Conservation (phyloP, 768 basidiomycete genomes). For the Lactarius akahatsu region DNA sequence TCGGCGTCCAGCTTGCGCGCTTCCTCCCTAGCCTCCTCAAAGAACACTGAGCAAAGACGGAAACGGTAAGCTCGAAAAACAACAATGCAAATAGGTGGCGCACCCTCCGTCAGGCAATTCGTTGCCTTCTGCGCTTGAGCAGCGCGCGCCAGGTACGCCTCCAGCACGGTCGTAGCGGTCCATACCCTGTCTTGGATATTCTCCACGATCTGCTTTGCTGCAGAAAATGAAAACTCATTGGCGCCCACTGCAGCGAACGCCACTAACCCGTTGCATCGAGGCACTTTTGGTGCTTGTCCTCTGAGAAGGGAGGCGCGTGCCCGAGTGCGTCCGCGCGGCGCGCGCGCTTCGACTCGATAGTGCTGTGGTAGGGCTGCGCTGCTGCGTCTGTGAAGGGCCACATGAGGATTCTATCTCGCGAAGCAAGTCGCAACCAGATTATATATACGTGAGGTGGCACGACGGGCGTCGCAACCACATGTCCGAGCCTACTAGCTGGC, state of each 20-base stretch:
- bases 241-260: not conserved
- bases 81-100: not conserved
- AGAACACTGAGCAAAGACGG: constrained; percentile 65
- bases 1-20: constrained; percentile 66
- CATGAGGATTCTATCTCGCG: constrained; percentile 3
- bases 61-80: not conserved
- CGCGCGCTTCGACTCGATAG: constrained; percentile 26
- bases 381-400: constrained; percentile 9
- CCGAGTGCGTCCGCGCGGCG: constrained; percentile 30
- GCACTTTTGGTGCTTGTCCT: constrained; percentile 25
- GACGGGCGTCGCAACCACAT: not conserved
- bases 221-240: not conserved
- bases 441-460: not conserved
- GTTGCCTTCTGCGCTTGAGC: constrained; percentile 59
- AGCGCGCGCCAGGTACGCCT: constrained; percentile 45
- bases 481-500: not conserved
- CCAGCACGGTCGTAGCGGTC: constrained; percentile 50
- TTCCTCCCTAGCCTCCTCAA: constrained; percentile 58
- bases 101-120: constrained; percentile 82
- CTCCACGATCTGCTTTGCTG: constrained; percentile 47
- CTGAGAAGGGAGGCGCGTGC: constrained; percentile 15
- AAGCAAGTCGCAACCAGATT: not conserved
- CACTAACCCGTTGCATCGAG: constrained; percentile 51
- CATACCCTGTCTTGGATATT: constrained; percentile 42
- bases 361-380: constrained; percentile 6